Evolutionary conservation across 306 rosid species (phyloP), one percentile per base, ranked within the genome.

Genomic region (Cucurbita pepo): DNA sequence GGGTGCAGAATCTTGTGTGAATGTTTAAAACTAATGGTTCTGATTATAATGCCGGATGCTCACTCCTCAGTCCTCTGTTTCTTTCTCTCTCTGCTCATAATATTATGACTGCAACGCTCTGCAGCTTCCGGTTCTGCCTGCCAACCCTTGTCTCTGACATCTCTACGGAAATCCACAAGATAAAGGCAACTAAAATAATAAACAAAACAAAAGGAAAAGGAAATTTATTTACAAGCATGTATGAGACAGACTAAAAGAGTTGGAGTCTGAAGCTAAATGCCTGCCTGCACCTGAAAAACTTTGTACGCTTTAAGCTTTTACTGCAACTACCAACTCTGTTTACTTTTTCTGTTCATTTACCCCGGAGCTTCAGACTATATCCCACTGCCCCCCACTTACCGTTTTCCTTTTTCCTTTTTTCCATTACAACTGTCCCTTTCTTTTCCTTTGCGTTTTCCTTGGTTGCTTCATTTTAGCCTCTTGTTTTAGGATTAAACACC

Each of bases 131-230:
- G 76, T 54, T 51, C 80, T 84, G 83, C 84, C 78, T 78, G 73
- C 45, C 97, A 90, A 76, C 86, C 80, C 80, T 76, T 87, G 98
- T 94, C 92, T 86, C 97, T 94, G 97, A 90, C 93, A 87, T 74
- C 86, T 83, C 83, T 83, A 87, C 95, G 85, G 95, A 90, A 90
- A 89, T 82, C 88, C 92, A 89, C 86, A 87, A 88, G 87, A 89
- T 79, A 85, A 80, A 79, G 78, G 60, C 19, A 37, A 38, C 75
- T 57, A 55, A 60, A 18, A 74, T 65, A 74, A 22, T 19, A 44
- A 77, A 52, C 14, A 34, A 79, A 81, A 82, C 73, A 78, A 85
- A 74, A 83, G 12, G 12, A 22, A 67, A 60, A 86, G 82, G 76
- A 77, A 48, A 67, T 16, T 41, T 7, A 11, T 30, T 2, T 30